These are phyloP conservation scores for Neurospora sp. DNA, from an alignment of 495 filamentous ascomycete species.

Conservation along the genomic window DNA sequence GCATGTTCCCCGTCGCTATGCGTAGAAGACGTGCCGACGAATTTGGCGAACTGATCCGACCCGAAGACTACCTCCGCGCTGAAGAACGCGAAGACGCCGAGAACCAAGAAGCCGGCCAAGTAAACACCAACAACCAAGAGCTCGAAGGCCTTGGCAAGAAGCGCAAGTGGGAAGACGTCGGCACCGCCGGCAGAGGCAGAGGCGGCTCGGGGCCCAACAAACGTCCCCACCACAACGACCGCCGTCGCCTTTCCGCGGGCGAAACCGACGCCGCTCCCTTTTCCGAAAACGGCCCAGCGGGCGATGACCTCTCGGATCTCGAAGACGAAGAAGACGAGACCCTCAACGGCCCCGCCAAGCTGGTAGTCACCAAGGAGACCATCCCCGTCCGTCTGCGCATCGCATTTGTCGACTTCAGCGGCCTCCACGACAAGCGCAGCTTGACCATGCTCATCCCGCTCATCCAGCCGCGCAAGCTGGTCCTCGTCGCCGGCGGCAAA, in stretches of 20 bases:
- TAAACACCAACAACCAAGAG: slow-evolving; percentile 25
- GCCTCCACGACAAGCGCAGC: slow-evolving; percentile 85
- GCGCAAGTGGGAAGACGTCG: slow-evolving; percentile 77
- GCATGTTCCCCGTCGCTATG: slow-evolving; percentile 82
- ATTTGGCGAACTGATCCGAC: slow-evolving; percentile 84
- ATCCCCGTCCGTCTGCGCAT: slow-evolving; percentile 62
- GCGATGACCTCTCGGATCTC: slow-evolving; percentile 43
- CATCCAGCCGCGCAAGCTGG: slow-evolving; percentile 87
- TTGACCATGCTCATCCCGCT: slow-evolving; percentile 90
- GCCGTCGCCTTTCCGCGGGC: slow-evolving; percentile 26
- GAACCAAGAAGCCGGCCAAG: slow-evolving; percentile 41
- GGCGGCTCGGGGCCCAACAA: slow-evolving; percentile 25
- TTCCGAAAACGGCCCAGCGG: slow-evolving; percentile 27
- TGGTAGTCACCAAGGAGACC: slow-evolving; percentile 47
- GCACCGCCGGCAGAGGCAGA: slow-evolving; percentile 25
- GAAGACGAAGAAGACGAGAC: slow-evolving; percentile 49
- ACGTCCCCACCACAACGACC: slow-evolving; percentile 23
- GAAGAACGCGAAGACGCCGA: slow-evolving; percentile 85
- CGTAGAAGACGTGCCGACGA: slow-evolving; percentile 75
- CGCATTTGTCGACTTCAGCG: slow-evolving; percentile 82
- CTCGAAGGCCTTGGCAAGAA: slow-evolving; percentile 79
- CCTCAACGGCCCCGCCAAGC: slow-evolving; percentile 59
- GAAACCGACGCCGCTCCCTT: slow-evolving; percentile 29
- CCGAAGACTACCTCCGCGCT: slow-evolving; percentile 87
- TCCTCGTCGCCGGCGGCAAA: slow-evolving; percentile 69